Conservation (phyloP, 225 moss, liverwort and hornwort species). For the Physcomitrium patens region DNA sequence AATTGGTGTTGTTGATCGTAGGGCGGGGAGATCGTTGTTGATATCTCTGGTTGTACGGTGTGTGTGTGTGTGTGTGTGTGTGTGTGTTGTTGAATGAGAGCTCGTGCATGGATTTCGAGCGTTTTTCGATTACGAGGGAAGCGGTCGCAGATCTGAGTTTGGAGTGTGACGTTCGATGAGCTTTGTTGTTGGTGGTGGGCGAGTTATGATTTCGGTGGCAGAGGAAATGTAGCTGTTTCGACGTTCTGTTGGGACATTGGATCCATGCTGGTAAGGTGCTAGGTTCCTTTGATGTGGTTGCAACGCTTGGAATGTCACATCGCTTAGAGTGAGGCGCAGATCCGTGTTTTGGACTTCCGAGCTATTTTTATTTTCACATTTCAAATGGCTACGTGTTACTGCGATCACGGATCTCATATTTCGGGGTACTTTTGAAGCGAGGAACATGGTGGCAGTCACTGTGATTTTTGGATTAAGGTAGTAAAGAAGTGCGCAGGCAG, state of each 20-base stretch:
- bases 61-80: too few species aligned
- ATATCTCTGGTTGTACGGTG: too few species aligned
- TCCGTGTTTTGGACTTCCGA: constrained; percentile 20
- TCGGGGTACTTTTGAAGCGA: constrained; percentile 18
- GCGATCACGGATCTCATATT: constrained; percentile 36
- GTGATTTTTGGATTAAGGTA: constrained; percentile 12
- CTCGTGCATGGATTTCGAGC: too few species aligned
- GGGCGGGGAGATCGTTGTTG: too few species aligned
- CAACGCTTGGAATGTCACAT: constrained; percentile 7
- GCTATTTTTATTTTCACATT: neutral
- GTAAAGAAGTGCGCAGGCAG: neutral
- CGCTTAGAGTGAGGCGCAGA: constrained; percentile 26
- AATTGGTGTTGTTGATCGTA: too few species aligned
- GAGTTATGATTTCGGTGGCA: constrained; percentile 5
- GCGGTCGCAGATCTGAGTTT: constrained; percentile 34
- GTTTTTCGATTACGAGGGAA: neutral
- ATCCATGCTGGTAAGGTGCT: constrained; percentile 33
- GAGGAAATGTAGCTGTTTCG: constrained; percentile 33
- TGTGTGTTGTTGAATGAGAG: too few species aligned
- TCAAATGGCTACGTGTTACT: constrained; percentile 2
- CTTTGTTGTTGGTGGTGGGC: neutral
- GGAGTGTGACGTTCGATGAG: constrained; percentile 12
- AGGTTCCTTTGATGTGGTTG: neutral
- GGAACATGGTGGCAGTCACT: constrained; percentile 22
- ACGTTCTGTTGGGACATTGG: constrained; percentile 24